A percentile compares a stretch with the other conserved stretches of the same genome.
Evolutionary conservation across 352 stramenopile species (phyloP).

Genomic region (Phytophthora pseudosyringae): DNA sequence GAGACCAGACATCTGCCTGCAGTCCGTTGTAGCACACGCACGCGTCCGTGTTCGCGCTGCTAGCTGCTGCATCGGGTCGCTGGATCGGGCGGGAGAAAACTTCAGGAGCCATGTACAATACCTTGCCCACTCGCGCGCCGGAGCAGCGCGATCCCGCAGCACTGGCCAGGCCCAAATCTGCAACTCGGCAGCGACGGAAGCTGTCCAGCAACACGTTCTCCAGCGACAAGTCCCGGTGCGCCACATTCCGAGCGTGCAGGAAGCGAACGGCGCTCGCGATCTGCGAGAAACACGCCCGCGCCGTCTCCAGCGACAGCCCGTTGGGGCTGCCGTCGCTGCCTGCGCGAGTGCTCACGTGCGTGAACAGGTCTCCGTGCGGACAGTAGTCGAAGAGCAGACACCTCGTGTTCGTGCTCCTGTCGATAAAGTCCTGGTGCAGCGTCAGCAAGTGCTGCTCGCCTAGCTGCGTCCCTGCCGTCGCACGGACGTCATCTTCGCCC

Average conservation of each 20-base stretch:
- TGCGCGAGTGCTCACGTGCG: conserved; percentile 31
- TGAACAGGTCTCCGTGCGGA: conserved; percentile 63
- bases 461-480: background rate
- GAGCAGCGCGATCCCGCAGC: conserved; percentile 40
- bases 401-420: conserved; percentile 42
- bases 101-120: conserved; percentile 76
- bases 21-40: conserved; percentile 51
- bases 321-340: background rate
- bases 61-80: background rate
- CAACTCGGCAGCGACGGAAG: conserved; percentile 47
- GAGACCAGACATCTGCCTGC: conserved; percentile 67
- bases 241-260: conserved; percentile 58
- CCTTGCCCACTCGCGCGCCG: conserved; percentile 55
- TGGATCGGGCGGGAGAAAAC: conserved; percentile 38
- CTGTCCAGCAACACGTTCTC: conserved; percentile 72
- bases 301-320: conserved; percentile 34
- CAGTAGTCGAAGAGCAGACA: conserved; percentile 77
- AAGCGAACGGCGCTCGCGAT: conserved; percentile 55
- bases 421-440: conserved; percentile 63
- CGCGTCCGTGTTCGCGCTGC: conserved; percentile 6
- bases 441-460: conserved; percentile 46
- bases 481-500: background rate
- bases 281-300: conserved; percentile 52
- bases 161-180: conserved; percentile 65
- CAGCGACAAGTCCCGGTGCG: conserved; percentile 70